phyloP scores from a whole-genome alignment of 179 eudicot species.

The Spinacia oleracea region DNA sequence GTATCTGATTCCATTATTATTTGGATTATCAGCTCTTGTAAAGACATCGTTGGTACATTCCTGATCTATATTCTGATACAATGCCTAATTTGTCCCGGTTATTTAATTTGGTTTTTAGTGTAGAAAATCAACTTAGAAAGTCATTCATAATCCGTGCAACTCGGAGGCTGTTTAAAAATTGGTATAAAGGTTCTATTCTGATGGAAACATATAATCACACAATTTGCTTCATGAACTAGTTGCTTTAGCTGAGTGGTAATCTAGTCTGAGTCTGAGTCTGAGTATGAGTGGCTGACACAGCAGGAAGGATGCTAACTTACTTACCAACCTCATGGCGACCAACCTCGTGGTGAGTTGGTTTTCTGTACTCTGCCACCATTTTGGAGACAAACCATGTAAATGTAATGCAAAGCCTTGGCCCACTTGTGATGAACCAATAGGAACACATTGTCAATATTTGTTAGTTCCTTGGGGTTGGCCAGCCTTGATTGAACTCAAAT shows the following conservation, averaged over 20 bases:
- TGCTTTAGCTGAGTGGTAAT: background rate
- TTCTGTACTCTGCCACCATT: background rate
- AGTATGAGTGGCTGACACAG: background rate
- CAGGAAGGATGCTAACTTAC: background rate
- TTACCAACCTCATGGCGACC: background rate
- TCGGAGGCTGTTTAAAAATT: background rate
- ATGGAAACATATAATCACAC: background rate
- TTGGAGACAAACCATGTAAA: background rate
- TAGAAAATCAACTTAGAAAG: background rate
- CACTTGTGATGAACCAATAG: background rate
- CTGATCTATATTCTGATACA: background rate
- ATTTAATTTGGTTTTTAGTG: background rate
- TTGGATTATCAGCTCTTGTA: background rate
- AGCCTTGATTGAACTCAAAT: background rate
- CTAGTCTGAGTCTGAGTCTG: too few relatives aligned
- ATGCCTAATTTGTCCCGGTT: background rate
- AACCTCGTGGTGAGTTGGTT: background rate
- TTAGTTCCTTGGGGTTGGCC: background rate
- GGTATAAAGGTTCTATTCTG: background rate
- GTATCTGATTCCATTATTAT: background rate
- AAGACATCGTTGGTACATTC: background rate
- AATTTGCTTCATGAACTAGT: background rate
- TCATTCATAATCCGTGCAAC: background rate
- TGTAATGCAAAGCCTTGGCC: background rate
- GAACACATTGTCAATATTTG: background rate